Conservation (phyloP, 2,329 filamentous ascomycete genomes). For the Pestalotiopsis sp. region DNA sequence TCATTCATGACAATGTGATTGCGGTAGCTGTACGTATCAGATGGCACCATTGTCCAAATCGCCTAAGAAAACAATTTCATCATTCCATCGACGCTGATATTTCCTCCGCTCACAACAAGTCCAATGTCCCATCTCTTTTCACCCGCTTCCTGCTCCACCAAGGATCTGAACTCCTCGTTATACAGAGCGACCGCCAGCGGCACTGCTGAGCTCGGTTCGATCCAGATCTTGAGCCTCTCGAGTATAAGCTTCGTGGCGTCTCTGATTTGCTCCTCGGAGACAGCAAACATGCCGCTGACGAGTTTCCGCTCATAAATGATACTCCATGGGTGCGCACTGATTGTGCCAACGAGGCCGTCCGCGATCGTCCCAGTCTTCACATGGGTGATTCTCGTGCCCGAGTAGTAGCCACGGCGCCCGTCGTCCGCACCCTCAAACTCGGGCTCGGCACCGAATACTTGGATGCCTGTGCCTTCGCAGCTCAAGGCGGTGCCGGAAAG, state of each 20-base stretch:
- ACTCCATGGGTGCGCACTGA: conserved; percentile 75
- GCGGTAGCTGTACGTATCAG: too few species aligned
- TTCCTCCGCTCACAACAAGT: conserved; percentile 62
- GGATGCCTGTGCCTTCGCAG: conserved; percentile 69
- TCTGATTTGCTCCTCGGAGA: conserved; percentile 81
- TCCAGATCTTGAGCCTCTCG: conserved; percentile 86
- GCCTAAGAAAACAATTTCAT: conserved; percentile 46
- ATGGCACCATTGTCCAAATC: not conserved
- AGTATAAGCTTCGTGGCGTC: conserved; percentile 75
- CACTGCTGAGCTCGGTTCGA: conserved; percentile 86
- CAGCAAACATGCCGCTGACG: conserved; percentile 71
- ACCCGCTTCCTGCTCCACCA: conserved; percentile 72
- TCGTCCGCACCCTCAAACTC: conserved; percentile 83
- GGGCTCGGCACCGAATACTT: conserved; percentile 87
- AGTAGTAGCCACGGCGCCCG: conserved; percentile 68
- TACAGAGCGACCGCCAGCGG: conserved; percentile 79
- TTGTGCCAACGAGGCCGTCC: conserved; percentile 85
- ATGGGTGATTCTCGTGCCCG: conserved; percentile 62
- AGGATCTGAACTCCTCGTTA: conserved; percentile 77
- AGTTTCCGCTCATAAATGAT: conserved; percentile 74
- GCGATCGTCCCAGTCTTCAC: conserved; percentile 83
- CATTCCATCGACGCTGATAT: conserved; percentile 57
- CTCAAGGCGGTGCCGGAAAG: conserved; percentile 81
- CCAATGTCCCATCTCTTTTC: conserved; percentile 74
- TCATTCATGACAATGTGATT: too few species aligned